These are phyloP conservation scores for Exophiala sp. DNA, from an alignment of 2,329 filamentous ascomycete genomes.

Conservation along the genomic window DNA sequence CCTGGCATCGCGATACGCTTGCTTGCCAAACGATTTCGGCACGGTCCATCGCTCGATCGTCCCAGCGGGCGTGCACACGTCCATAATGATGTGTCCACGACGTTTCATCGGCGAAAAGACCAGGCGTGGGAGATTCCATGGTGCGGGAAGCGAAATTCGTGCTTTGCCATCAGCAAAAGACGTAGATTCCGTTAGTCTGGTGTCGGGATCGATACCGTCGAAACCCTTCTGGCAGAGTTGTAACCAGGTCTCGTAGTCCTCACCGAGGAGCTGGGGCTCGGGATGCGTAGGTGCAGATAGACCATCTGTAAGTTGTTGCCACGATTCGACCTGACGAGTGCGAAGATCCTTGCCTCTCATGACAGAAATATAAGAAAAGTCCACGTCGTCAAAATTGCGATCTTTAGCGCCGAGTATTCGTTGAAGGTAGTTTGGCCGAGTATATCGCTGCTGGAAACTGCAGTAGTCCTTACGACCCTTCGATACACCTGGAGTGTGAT, in stretches of 20 bases:
- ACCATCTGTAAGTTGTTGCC: slow-evolving; percentile 19
- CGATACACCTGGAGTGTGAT: slow-evolving; percentile 65
- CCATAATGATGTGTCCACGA: slow-evolving; percentile 80
- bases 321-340: slow-evolving; percentile 28
- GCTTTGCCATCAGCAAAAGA: slow-evolving; percentile 29
- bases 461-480: slow-evolving; percentile 83
- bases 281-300: slow-evolving; percentile 18
- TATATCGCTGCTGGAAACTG: slow-evolving; percentile 84
- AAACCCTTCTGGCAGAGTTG: slow-evolving; percentile 14
- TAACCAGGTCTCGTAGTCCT: slow-evolving; percentile 16
- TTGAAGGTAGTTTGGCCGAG: slow-evolving; percentile 78
- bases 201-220: slow-evolving; percentile 20
- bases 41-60: slow-evolving; percentile 92
- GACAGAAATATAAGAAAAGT: slow-evolving; percentile 85
- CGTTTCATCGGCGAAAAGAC: slow-evolving; percentile 82
- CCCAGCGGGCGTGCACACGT: slow-evolving; percentile 83
- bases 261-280: slow-evolving; percentile 2
- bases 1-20: slow-evolving; percentile 86
- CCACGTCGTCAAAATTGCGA: slow-evolving; percentile 82
- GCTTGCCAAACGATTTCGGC: slow-evolving; percentile 72
- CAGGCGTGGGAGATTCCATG: slow-evolving; percentile 64
- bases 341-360: slow-evolving; percentile 69
- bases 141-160: slow-evolving; percentile 45
- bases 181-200: slow-evolving; percentile 6
- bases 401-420: slow-evolving; percentile 63